These are phyloP conservation scores for Ustilago cynodontis DNA, from an alignment of 1,284 basidiomycete genomes.

Conservation along the genomic window DNA sequence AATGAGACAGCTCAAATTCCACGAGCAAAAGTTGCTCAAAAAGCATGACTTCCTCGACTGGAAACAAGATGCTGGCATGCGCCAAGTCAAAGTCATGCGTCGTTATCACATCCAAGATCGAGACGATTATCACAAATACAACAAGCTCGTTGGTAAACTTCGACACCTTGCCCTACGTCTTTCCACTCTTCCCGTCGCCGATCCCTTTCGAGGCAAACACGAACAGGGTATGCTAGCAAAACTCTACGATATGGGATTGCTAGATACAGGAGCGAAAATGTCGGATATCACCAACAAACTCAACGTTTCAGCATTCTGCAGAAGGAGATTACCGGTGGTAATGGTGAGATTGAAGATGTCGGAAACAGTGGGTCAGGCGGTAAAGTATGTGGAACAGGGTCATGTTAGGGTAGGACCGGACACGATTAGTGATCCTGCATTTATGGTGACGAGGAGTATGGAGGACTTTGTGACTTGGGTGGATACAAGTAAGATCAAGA, in stretches of 20 bases:
- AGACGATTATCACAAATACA: slow-evolving; percentile 98
- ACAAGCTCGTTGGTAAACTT: slow-evolving; percentile 90
- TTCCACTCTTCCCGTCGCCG: slow-evolving; percentile 86
- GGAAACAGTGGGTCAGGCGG: slow-evolving; percentile 95
- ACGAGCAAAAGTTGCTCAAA: slow-evolving; percentile 69
- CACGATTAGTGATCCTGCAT: slow-evolving; percentile 95
- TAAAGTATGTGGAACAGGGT: slow-evolving; percentile 97
- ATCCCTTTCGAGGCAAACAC: slow-evolving; percentile 87
- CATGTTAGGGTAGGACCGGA: slow-evolving; percentile 97
- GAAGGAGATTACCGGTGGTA: slow-evolving; percentile 89
- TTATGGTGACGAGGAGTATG: slow-evolving; percentile 91
- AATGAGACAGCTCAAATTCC: slow-evolving; percentile 69
- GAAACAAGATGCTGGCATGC: slow-evolving; percentile 92
- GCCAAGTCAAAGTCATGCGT: slow-evolving; percentile 95
- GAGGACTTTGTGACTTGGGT: slow-evolving; percentile 99
- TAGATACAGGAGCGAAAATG: slow-evolving; percentile 75
- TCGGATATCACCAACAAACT: slow-evolving; percentile 78
- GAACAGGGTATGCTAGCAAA: slow-evolving; percentile 90
- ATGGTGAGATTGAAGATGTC: slow-evolving; percentile 95
- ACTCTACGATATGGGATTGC: slow-evolving; percentile 95
- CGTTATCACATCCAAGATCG: slow-evolving; percentile 80
- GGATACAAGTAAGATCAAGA: slow-evolving; percentile 95
- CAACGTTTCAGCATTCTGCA: slow-evolving; percentile 92
- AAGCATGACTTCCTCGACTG: slow-evolving; percentile 77
- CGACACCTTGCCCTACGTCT: slow-evolving; percentile 87